Percentiles rank a stretch among this genome's conserved stretches.
Evolutionary conservation across 495 filamentous ascomycete genomes (phyloP).

Genomic region (Lasiosphaeria ovina): DNA sequence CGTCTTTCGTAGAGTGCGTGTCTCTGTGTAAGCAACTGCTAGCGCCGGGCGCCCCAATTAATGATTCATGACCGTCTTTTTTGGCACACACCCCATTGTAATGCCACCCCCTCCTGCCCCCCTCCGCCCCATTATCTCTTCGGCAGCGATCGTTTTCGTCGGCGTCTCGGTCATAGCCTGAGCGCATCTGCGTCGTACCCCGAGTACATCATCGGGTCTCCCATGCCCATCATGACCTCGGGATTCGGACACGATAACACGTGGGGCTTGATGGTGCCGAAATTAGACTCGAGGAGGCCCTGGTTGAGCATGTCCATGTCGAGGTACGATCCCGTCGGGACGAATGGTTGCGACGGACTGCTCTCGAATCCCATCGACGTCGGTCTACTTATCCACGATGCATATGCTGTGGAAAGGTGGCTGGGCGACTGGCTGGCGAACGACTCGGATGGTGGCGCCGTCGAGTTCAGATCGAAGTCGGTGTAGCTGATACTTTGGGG

Average conservation of each 20-base stretch:
- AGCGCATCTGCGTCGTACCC: slow-evolving; percentile 34
- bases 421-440: slow-evolving; percentile 35
- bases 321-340: slow-evolving; percentile 28
- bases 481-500: slow-evolving; percentile 45
- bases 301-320: slow-evolving; percentile 46
- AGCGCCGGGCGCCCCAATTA: no score
- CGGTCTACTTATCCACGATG: slow-evolving; percentile 36
- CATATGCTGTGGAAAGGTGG: slow-evolving; percentile 11
- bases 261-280: slow-evolving; percentile 48
- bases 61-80: no score
- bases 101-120: no score
- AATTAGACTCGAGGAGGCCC: slow-evolving; percentile 42
- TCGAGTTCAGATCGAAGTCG: slow-evolving; percentile 36
- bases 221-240: slow-evolving; percentile 50
- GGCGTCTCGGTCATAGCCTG: slow-evolving; percentile 13
- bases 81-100: no score
- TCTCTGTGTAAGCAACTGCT: no score
- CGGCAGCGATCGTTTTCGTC: background rate
- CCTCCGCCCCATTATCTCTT: background rate
- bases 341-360: slow-evolving; percentile 24
- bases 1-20: no score
- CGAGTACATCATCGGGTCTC: slow-evolving; percentile 49
- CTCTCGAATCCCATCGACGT: slow-evolving; percentile 29
- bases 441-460: slow-evolving; percentile 31
- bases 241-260: slow-evolving; percentile 43